Percentiles rank a stretch among this genome's conserved stretches.
Conservation (phyloP, 2,329 filamentous ascomycete genomes). For the Stagonosporopsis chrysanthemi region DNA sequence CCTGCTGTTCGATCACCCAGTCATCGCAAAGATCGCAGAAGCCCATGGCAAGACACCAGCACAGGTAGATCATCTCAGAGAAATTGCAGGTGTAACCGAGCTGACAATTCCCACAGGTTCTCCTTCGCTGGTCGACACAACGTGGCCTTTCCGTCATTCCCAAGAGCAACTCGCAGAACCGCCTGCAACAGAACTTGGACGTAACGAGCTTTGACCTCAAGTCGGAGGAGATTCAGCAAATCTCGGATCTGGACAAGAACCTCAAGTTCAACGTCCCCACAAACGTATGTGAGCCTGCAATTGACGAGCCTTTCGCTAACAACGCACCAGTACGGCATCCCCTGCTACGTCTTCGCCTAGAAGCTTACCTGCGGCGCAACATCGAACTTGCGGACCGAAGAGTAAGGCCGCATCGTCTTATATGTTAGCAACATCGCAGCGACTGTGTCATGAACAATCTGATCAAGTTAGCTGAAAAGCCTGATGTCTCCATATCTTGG, state of each 20-base stretch:
- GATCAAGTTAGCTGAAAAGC: background rate
- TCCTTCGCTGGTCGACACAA: conserved; percentile 53
- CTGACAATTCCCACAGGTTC: conserved; percentile 7
- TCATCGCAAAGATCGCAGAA: conserved; percentile 72
- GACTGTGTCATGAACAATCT: background rate
- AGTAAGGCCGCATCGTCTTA: conserved; percentile 4
- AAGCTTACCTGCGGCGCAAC: conserved; percentile 11
- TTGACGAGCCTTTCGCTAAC: conserved; percentile 23
- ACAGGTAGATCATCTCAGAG: conserved; percentile 59
- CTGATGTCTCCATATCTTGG: background rate
- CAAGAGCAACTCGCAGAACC: conserved; percentile 40
- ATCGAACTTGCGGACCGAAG: conserved; percentile 3
- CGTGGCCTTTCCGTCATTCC: conserved; percentile 49
- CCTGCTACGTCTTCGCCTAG: conserved; percentile 47
- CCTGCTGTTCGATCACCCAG: conserved; percentile 53
- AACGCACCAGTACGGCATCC: conserved; percentile 43
- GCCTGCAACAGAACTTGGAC: conserved; percentile 37
- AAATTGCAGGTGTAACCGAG: background rate
- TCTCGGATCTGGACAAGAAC: conserved; percentile 45
- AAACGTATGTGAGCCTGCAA: conserved; percentile 37
- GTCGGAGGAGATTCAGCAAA: conserved; percentile 33
- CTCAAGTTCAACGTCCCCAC: conserved; percentile 46
- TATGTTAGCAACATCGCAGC: background rate
- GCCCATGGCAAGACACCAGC: conserved; percentile 72
- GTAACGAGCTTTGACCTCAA: conserved; percentile 42